Conservation (phyloP, 2,329 filamentous ascomycete genomes). For the Colletotrichum caudatum region DNA sequence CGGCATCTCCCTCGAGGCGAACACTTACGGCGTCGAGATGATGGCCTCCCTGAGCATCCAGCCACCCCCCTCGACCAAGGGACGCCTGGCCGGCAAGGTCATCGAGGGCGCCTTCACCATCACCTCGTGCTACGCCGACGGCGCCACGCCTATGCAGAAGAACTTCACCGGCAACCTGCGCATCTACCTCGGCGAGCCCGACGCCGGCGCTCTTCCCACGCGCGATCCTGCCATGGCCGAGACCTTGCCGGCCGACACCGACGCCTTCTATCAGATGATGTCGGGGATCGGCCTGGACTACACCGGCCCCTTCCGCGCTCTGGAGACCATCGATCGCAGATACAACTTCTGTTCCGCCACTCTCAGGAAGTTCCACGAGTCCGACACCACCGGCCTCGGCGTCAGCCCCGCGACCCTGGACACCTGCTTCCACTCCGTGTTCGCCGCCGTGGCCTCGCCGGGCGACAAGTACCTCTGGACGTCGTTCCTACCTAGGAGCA, state of each 20-base stretch:
- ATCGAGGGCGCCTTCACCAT: conserved; percentile 40
- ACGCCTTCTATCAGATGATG: conserved; percentile 43
- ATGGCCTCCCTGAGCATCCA: conserved; percentile 43
- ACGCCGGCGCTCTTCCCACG: conserved; percentile 39
- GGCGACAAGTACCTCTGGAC: conserved; percentile 50
- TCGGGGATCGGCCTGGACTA: conserved; percentile 43
- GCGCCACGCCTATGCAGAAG: conserved; percentile 40
- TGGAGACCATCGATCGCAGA: conserved; percentile 40
- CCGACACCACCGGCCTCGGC: conserved; percentile 40
- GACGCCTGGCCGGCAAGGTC: conserved; percentile 26
- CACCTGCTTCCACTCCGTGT: conserved; percentile 51
- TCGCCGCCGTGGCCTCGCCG: conserved; percentile 51
- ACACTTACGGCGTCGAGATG: conserved; percentile 44
- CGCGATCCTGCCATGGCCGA: conserved; percentile 41
- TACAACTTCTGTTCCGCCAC: conserved; percentile 39
- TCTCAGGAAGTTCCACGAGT: conserved; percentile 46
- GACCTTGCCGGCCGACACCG: conserved; percentile 41
- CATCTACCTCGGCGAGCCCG: conserved; percentile 43
- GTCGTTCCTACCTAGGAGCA: conserved; percentile 48
- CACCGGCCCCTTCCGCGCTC: conserved; percentile 42
- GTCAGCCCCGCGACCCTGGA: conserved; percentile 53
- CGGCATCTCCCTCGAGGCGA: conserved; percentile 50
- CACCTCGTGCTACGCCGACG: conserved; percentile 40
- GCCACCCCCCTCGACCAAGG: conserved; percentile 38
- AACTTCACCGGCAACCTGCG: conserved; percentile 42